A percentile compares a stretch with the other conserved stretches of the same genome.
Conservation (phyloP, 176 grass and related monocot species). For the Oropetium thomaeum region DNA sequence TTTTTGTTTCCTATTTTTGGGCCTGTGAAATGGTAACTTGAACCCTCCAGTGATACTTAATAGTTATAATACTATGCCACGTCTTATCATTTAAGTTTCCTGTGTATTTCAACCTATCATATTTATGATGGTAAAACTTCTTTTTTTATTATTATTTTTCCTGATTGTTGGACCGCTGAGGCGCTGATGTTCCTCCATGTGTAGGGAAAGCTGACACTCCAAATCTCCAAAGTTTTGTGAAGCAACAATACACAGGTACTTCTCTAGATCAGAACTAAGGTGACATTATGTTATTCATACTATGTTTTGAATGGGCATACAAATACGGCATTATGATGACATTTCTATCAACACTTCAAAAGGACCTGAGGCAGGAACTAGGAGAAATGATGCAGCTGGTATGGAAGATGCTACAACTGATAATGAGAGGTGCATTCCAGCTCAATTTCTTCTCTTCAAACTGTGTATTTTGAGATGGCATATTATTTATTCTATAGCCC, state of each 20-base stretch:
- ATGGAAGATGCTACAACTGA: constrained; percentile 36
- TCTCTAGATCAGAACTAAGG: constrained; percentile 35
- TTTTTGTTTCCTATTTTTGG: constrained; percentile 5
- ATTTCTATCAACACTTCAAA: background rate
- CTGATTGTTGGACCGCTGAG: background rate
- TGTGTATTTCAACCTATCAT: background rate
- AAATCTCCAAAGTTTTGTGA: constrained; percentile 68
- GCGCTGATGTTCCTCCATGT: constrained; percentile 13
- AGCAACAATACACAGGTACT: constrained; percentile 46
- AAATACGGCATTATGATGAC: background rate
- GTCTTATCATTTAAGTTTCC: background rate
- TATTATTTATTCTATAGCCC: background rate
- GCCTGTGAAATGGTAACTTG: background rate
- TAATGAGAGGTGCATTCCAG: constrained; percentile 42
- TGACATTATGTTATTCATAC: background rate
- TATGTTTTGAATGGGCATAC: background rate
- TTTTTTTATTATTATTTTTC: background rate
- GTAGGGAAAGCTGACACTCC: constrained; percentile 58
- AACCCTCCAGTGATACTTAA: background rate
- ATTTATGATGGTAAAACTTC: background rate
- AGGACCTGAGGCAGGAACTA: constrained; percentile 31
- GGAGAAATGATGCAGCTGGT: constrained; percentile 5
- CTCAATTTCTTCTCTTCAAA: background rate
- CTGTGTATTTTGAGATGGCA: background rate
- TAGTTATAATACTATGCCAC: background rate